Evolutionary conservation across 164 flowering plant genomes (phyloP), one percentile per base, ranked within the genome.

Genomic region (Saururus chinensis): DNA sequence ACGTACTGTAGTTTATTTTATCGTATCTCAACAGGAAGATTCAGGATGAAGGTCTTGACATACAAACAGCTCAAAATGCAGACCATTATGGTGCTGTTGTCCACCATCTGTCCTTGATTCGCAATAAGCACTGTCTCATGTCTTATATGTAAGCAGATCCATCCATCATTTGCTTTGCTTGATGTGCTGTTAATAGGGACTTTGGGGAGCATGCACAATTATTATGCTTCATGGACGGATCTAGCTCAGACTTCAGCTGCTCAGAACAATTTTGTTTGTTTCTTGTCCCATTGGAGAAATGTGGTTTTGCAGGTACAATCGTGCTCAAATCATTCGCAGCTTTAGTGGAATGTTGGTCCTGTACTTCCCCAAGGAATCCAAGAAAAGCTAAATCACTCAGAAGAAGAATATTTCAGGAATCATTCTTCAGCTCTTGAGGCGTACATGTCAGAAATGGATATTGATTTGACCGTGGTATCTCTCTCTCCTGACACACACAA

Each of bases 381-480:
- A 69, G 83, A 75, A 77, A 93, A 84, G 75, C 80, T 93, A 51
- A 82, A 74, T 62, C 67, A 77, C 68, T 71, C 81, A 5, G 99
- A 93, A 77, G 77, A 82, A 72, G 89, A 82, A 55, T 93, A 90
- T 73, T 88, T 87, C 66, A 87, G 82, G 78, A 82, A 83, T 60
- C 95, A 90, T 69, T 78, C 89, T 63, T 65, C 81, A 57, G 82
- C 95, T 70, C 55, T 93, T 57, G 81, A 87, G 65, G 69, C 83
- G 23, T 93, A 88, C 61, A 87, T 82, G 87, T 77, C 87, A 19
- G 80, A 80, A 60, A 26, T 88, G 63, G 89, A 80, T 51, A 80
- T 93, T 61, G 96, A 93, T 76, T 71, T 93, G 84, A 84, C 90
- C 53, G 93, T 93, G 84, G 99, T 93, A 82, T 20, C 41, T 61